Percentiles rank a stretch among this genome's conserved stretches.
phyloP scores from a whole-genome alignment of 2,329 filamentous ascomycete genomes.

The Talaromyces sp. region DNA sequence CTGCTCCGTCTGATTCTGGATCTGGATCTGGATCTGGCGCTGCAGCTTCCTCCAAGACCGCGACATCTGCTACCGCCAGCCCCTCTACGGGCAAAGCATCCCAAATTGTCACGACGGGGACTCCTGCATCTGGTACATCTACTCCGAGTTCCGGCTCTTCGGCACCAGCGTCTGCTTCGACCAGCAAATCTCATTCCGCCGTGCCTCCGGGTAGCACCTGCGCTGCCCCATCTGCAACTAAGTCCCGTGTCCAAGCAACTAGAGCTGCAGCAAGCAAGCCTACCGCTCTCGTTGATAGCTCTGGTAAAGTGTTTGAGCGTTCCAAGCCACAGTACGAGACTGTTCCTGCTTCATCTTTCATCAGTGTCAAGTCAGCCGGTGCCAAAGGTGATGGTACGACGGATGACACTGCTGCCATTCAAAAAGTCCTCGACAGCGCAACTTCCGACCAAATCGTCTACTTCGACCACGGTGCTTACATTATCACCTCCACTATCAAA shows the following conservation, averaged over 20 bases:
- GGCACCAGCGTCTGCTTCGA: neutral
- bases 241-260: slow-evolving; percentile 57
- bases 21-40: neutral
- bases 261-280: slow-evolving; percentile 63
- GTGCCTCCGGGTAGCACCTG: slow-evolving; percentile 20
- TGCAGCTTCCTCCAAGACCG: neutral
- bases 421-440: slow-evolving; percentile 70
- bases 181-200: neutral
- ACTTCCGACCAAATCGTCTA: slow-evolving; percentile 60
- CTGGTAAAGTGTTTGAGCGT: slow-evolving; percentile 73
- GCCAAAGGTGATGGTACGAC: slow-evolving; percentile 83
- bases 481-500: slow-evolving; percentile 60
- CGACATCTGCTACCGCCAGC: neutral
- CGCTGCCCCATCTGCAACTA: slow-evolving; percentile 35
- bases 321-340: slow-evolving; percentile 85
- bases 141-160: neutral
- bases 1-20: slow-evolving; percentile 1
- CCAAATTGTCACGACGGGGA: neutral
- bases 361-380: slow-evolving; percentile 78
- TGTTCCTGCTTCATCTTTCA: slow-evolving; percentile 65
- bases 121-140: neutral
- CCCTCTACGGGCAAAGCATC: neutral
- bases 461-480: slow-evolving; percentile 64
- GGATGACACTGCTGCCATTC: slow-evolving; percentile 84
- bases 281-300: slow-evolving; percentile 59